Conservation (phyloP, 2,329 filamentous ascomycete species). For the Colletotrichum endophyticum region DNA sequence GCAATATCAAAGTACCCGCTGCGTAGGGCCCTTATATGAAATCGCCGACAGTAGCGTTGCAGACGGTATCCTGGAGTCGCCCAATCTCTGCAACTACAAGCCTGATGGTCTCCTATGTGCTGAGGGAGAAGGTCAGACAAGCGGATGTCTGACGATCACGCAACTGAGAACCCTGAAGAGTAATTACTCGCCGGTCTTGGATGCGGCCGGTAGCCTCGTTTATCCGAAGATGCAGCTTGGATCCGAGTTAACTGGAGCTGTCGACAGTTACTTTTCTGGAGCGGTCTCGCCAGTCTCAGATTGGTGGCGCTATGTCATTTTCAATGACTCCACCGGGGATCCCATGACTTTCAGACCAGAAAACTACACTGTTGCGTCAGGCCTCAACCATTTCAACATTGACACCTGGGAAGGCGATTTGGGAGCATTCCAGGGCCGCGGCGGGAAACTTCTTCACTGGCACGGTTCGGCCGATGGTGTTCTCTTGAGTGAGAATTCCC, state of each 20-base stretch:
- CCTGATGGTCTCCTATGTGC: constrained; percentile 44
- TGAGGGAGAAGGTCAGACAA: neutral
- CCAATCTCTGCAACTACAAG: constrained; percentile 34
- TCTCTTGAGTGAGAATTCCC: constrained; percentile 47
- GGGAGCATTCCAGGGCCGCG: constrained; percentile 38
- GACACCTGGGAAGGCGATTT: constrained; percentile 46
- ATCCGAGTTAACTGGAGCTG: constrained; percentile 41
- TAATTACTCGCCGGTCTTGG: constrained; percentile 34
- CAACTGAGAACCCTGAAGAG: constrained; percentile 41
- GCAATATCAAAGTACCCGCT: neutral
- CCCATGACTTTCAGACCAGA: constrained; percentile 41
- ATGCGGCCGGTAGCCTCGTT: constrained; percentile 37
- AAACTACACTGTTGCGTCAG: constrained; percentile 26
- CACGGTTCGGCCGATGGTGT: constrained; percentile 48
- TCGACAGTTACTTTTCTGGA: constrained; percentile 44
- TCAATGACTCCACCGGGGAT: constrained; percentile 42
- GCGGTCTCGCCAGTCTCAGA: constrained; percentile 29
- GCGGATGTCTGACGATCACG: neutral
- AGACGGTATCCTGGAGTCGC: constrained; percentile 26
- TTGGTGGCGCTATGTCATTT: constrained; percentile 45
- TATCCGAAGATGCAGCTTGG: constrained; percentile 53
- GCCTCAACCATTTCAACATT: constrained; percentile 38
- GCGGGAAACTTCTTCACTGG: constrained; percentile 51
- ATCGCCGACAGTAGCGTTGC: neutral
- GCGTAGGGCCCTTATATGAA: neutral